Percentiles rank a stretch among this genome's conserved stretches.
These are phyloP conservation scores for Boletus putidus DNA, from an alignment of 1,284 basidiomycete species.

Conservation along the genomic window DNA sequence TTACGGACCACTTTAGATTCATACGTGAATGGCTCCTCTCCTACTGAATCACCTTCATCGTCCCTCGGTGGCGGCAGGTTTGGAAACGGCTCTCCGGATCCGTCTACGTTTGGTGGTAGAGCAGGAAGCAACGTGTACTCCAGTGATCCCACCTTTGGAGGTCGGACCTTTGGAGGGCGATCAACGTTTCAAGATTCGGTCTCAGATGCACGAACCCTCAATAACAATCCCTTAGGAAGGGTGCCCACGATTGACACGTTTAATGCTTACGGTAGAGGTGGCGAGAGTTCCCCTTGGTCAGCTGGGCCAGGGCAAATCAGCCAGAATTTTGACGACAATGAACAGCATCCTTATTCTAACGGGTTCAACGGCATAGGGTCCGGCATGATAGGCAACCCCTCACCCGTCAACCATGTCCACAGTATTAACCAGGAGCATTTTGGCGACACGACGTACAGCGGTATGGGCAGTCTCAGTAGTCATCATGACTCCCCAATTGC, in stretches of 20 bases:
- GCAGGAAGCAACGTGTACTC: constrained; percentile 43
- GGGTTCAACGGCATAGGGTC: constrained; percentile 30
- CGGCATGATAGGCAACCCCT: constrained; percentile 19
- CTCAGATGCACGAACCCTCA: constrained; percentile 40
- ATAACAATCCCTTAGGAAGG: constrained; percentile 40
- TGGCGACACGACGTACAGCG: constrained; percentile 28
- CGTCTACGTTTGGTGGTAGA: constrained; percentile 54
- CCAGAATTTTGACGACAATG: constrained; percentile 28
- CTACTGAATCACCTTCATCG: constrained; percentile 68
- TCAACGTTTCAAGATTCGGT: constrained; percentile 39
- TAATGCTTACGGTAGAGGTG: constrained; percentile 41
- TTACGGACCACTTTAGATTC: constrained; percentile 62
- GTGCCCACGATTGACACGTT: constrained; percentile 46
- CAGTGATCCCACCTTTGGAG: constrained; percentile 37
- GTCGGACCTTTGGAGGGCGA: constrained; percentile 38
- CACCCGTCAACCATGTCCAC: constrained; percentile 30
- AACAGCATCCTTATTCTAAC: constrained; percentile 29
- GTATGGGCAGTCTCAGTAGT: constrained; percentile 24
- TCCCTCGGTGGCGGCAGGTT: constrained; percentile 64
- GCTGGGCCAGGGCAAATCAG: constrained; percentile 27
- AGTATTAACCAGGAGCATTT: constrained; percentile 32
- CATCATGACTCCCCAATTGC: constrained; percentile 29
- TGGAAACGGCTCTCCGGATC: constrained; percentile 66
- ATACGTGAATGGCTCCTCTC: constrained; percentile 52
- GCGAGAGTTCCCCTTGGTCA: constrained; percentile 44